Conservation (phyloP, 1,139 yeast genomes). For the Yamadazyma dushanensis region DNA sequence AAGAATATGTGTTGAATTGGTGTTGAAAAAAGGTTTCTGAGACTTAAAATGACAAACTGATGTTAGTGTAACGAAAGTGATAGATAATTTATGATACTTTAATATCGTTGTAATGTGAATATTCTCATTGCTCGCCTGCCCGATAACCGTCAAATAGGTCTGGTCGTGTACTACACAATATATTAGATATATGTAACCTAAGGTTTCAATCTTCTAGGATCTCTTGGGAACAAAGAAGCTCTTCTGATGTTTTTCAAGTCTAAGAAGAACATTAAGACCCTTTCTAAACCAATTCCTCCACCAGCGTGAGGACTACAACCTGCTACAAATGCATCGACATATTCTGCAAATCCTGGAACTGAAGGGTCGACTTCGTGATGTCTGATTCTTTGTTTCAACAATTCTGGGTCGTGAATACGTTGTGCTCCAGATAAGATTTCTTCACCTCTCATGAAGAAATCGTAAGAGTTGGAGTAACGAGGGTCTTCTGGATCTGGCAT, state of each 20-base stretch:
- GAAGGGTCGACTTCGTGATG: conserved; percentile 81
- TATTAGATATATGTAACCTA: conserved; percentile 28
- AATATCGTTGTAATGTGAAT: background rate
- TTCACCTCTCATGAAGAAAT: conserved; percentile 99
- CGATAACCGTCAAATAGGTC: background rate
- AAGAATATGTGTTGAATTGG: no score
- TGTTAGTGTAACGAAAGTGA: conserved; percentile 2
- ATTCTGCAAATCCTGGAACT: conserved; percentile 82
- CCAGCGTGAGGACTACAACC: conserved; percentile 99
- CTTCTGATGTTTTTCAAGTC: conserved; percentile 96
- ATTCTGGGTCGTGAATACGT: conserved; percentile 92
- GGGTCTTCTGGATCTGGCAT: conserved; percentile 97
- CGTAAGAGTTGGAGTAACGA: conserved; percentile 90
- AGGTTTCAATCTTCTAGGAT: conserved; percentile 93
- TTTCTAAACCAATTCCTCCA: conserved; percentile 98
- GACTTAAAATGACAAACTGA: no score
- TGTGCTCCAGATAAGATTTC: conserved; percentile 98
- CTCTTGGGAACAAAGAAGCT: conserved; percentile 98
- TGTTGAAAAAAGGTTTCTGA: no score
- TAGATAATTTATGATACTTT: no score
- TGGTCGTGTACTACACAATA: background rate
- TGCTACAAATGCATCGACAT: conserved; percentile 86
- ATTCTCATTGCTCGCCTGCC: conserved; percentile 1
- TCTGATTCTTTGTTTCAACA: conserved; percentile 77
- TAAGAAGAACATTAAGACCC: conserved; percentile 97